phyloP scores from a whole-genome alignment of 805 yeast genomes.

The Candida namnaoensis region DNA sequence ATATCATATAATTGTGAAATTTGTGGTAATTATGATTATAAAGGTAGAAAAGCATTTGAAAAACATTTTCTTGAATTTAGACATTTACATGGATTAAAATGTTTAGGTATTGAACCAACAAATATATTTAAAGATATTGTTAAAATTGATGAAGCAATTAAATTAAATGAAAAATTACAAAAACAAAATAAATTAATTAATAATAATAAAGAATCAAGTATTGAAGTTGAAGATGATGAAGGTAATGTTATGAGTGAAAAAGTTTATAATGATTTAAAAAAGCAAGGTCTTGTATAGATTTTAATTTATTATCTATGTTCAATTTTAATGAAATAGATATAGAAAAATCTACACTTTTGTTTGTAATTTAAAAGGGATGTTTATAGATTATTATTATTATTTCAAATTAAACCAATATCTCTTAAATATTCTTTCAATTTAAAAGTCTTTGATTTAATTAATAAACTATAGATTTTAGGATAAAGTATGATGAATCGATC shows the following conservation, averaged over 20 bases:
- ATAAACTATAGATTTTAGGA: too few species aligned
- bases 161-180: constrained; percentile 42
- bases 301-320: neutral
- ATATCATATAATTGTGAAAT: constrained; percentile 71
- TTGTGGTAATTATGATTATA: constrained; percentile 67
- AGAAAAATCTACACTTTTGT: too few species aligned
- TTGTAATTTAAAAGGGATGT: too few species aligned
- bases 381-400: too few species aligned
- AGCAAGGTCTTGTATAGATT: constrained; percentile 67
- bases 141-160: constrained; percentile 57
- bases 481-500: too few species aligned
- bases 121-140: constrained; percentile 55
- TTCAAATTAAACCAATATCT: too few species aligned
- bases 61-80: constrained; percentile 66
- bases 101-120: constrained; percentile 60
- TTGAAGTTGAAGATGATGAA: constrained; percentile 85
- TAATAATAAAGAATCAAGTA: constrained; percentile 38
- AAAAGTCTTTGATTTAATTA: too few species aligned
- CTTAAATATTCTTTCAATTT: too few species aligned
- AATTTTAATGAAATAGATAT: too few species aligned
- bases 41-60: constrained; percentile 65
- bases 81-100: constrained; percentile 66
- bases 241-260: constrained; percentile 88
- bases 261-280: constrained; percentile 77
- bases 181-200: constrained; percentile 5